Base-by-base conservation (phyloP, 768 basidiomycete species). In the Cystofilobasidium ferigula region DNA sequence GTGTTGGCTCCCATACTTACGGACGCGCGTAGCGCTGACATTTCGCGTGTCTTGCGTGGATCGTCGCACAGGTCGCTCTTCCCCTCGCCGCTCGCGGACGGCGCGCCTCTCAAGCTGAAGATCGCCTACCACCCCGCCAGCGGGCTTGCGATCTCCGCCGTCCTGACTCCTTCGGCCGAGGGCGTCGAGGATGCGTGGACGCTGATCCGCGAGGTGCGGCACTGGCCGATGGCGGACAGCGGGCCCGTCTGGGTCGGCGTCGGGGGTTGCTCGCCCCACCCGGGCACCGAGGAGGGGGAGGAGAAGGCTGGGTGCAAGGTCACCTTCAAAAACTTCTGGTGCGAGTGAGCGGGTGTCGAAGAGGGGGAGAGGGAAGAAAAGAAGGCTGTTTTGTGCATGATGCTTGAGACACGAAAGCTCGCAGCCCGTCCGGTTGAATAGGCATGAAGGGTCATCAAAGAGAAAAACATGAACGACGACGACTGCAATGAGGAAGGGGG, bases 241-340 rank as follows among this genome's bases (percentile, higher is more conserved):
- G 51, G 13, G 30, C 28, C 26, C 12, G 30, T 54, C 12, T 54
- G 26, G 26, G 51, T 54, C 28, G 51, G 51, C 51, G 51, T 54
- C 30, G 51, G 51, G 18, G 51, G 51, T 2, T 54, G 51, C 30
- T 54, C 51, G 51, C 51, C 51, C 3, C 51, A 54, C 30, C 51
- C 51, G 2, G 14, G 14, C 7, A 2, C 26, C 5, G 51, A 28
- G 18, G 51, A 54, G 51, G 51, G 51, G 3, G 51, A 54, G 51
- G 32, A 54, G 51, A 2, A 30, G 51, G 51, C n/a, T n/a, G n/a
- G 51, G 3, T 54, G 51, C 51, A 54, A 54, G 30, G 51, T 54
- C 51, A 54, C 51, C 4, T 54, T 54, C 30, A 7, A 32, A 28
- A 16, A 32, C 14, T 54, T 54, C 30, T 54, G 28, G 51, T 28